Percentiles rank a stretch among this genome's conserved stretches.
Evolutionary conservation across 768 basidiomycete species (phyloP).

Genomic region (Mycena amicta): DNA sequence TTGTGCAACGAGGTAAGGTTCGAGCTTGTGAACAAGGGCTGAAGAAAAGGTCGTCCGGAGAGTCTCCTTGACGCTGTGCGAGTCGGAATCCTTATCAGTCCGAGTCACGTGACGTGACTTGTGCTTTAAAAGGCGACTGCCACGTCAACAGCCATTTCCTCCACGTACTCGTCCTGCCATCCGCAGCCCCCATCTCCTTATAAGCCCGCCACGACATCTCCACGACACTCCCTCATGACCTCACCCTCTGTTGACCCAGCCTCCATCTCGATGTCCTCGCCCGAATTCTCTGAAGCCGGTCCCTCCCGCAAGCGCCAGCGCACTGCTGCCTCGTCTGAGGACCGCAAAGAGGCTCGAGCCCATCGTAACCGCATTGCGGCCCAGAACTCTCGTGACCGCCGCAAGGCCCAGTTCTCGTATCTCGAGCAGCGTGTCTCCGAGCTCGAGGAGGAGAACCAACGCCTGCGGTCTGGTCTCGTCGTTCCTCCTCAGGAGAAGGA

Average conservation of each 20-base stretch:
- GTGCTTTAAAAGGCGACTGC: no score
- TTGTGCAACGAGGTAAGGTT: no score
- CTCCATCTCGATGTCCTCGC: conserved; percentile 31
- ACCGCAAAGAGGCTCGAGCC: conserved; percentile 85
- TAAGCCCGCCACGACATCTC: not conserved
- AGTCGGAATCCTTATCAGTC: no score
- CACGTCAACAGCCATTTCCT: not conserved
- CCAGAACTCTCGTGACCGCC: conserved; percentile 88
- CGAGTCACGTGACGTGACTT: not conserved
- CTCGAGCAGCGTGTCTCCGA: conserved; percentile 70
- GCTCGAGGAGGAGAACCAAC: conserved; percentile 84
- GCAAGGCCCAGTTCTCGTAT: conserved; percentile 78
- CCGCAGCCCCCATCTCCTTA: not conserved
- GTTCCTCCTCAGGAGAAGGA: conserved; percentile 39
- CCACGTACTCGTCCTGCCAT: not conserved
- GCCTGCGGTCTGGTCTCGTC: conserved; percentile 58
- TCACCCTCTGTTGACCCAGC: conserved; percentile 31
- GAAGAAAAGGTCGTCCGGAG: no score
- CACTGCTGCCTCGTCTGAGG: conserved; percentile 63
- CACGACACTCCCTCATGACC: conserved; percentile 7
- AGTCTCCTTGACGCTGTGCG: no score
- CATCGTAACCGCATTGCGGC: conserved; percentile 93
- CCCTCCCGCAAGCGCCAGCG: conserved; percentile 79
- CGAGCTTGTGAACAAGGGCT: no score
- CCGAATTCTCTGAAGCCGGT: conserved; percentile 34